Evolutionary conservation across 768 basidiomycete genomes (phyloP), one percentile per base, ranked within the genome.

Genomic region (Lentinula guzmanii): DNA sequence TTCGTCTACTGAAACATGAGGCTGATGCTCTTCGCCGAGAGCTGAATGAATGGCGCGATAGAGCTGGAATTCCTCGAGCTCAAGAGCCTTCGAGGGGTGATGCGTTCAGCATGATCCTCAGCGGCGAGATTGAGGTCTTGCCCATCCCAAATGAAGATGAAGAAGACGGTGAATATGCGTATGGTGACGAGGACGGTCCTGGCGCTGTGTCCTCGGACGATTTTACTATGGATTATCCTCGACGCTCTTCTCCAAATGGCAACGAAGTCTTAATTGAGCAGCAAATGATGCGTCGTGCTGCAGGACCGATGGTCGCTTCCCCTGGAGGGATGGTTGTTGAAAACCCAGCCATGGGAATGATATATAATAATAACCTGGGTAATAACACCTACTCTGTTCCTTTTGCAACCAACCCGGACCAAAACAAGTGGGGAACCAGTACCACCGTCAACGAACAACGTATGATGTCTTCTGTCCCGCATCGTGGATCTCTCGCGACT

Each of bases 1-100:
- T 97, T 37, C 88, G 93, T 54, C 70, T 84, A 55, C 73, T 95
- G 69, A 91, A 90, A 69, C 74, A 79, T 66, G 94, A 98, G 75
- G 78, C 91, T 21, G 93, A 96, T 72, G 87, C 89, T 7, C 86
- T 98, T 63, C 85, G 95, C 55, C 82, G 86, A 52, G 94, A 99
- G 72, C 80, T 98, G 68, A 97, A 98, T 75, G 91, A 95, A 64
- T 97, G 95, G 91, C 88, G 94, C 61, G 84, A 86, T 65, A 85
- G 89, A 53, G 84, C 85, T 28, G 86, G 82, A 28, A 81, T 94
- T 60, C 84, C 86, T 28, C 82, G 81, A 64, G 78, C 86, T 62
- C 90, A 92, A 51, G 89, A 93, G 68, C 87, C 90, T 18, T 74
- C 83, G 46, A 81, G 90, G 63, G 81, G 86, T 33, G 86, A 91